Percentiles rank a stretch among this genome's conserved stretches.
Conservation (phyloP, 257 asterid genomes). For the Lavandula angustifolia region DNA sequence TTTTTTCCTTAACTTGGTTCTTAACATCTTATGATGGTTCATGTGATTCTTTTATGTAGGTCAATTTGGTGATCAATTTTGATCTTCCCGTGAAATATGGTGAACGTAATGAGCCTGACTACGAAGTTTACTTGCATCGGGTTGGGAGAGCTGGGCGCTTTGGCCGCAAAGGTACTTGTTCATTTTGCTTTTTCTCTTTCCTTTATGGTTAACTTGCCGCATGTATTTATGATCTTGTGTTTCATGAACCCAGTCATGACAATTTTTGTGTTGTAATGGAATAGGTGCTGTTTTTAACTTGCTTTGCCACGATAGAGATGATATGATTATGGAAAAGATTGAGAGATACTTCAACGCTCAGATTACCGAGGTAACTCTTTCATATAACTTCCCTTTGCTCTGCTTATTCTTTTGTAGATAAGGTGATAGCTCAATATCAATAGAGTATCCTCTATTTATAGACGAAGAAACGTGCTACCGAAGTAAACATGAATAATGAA, state of each 20-base stretch:
- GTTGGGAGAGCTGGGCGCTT: constrained; percentile 99
- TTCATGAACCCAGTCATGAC: too few relatives aligned
- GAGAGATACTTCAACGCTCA: constrained; percentile 54
- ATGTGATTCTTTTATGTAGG: constrained; percentile 41
- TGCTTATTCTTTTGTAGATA: too few relatives aligned
- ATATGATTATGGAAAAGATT: constrained; percentile 54
- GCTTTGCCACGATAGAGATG: constrained; percentile 33
- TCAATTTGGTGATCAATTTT: constrained; percentile 87
- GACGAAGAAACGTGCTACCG: too few relatives aligned
- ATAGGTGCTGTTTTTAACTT: too few relatives aligned
- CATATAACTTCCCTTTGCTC: background rate
- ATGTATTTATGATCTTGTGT: too few relatives aligned
- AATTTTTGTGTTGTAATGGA: too few relatives aligned
- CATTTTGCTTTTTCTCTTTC: background rate
- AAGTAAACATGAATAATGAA: too few relatives aligned
- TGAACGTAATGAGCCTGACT: constrained; percentile 66
- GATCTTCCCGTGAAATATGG: constrained; percentile 67
- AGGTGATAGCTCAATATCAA: too few relatives aligned
- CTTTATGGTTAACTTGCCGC: background rate
- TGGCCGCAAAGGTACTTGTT: constrained; percentile 82
- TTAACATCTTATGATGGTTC: background rate
- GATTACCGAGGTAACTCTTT: constrained; percentile 47
- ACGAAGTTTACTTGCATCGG: constrained; percentile 89
- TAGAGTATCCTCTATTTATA: too few relatives aligned
- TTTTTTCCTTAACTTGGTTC: constrained; percentile 15